These are phyloP conservation scores for Drosera spatulata DNA, from an alignment of 179 eudicot genomes.

Conservation along the genomic window DNA sequence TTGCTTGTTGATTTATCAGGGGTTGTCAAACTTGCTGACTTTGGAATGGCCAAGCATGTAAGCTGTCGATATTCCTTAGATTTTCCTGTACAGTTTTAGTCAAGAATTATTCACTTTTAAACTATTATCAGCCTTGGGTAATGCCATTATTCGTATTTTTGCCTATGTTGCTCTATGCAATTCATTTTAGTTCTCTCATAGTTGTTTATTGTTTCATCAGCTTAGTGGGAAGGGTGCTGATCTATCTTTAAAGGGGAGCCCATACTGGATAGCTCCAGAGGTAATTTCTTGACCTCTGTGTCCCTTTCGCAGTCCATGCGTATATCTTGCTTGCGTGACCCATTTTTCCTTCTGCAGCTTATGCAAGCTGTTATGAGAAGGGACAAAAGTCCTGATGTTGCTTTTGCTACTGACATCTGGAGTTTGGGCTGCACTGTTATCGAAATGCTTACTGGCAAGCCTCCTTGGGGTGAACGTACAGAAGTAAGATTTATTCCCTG, in stretches of 20 bases:
- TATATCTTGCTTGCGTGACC: constrained; percentile 9
- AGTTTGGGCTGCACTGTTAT: constrained; percentile 95
- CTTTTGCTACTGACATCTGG: constrained; percentile 95
- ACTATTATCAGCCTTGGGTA: too few relatives aligned
- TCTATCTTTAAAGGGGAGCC: constrained; percentile 88
- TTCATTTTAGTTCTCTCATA: too few relatives aligned
- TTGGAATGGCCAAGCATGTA: constrained; percentile 98
- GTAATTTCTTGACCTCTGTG: constrained; percentile 16
- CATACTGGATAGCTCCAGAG: constrained; percentile 99
- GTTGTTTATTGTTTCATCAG: constrained; percentile 23
- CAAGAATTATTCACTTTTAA: too few relatives aligned
- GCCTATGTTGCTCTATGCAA: too few relatives aligned
- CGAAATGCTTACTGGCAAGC: constrained; percentile 89
- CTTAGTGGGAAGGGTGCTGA: constrained; percentile 60
- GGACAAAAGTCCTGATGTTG: constrained; percentile 57
- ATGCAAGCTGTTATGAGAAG: constrained; percentile 60
- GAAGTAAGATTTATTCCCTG: constrained; percentile 37
- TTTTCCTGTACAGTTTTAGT: neutral
- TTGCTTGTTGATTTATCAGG: constrained; percentile 89
- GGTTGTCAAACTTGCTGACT: constrained; percentile 97
- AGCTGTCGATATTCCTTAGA: constrained; percentile 16
- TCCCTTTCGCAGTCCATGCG: neutral
- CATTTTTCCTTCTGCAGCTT: constrained; percentile 39
- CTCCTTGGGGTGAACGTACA: constrained; percentile 92
- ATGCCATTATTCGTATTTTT: too few relatives aligned